Percentiles rank a stretch among this genome's conserved stretches.
phyloP scores from a whole-genome alignment of 2,329 filamentous ascomycete species.

The Lachnellula hyalina region DNA sequence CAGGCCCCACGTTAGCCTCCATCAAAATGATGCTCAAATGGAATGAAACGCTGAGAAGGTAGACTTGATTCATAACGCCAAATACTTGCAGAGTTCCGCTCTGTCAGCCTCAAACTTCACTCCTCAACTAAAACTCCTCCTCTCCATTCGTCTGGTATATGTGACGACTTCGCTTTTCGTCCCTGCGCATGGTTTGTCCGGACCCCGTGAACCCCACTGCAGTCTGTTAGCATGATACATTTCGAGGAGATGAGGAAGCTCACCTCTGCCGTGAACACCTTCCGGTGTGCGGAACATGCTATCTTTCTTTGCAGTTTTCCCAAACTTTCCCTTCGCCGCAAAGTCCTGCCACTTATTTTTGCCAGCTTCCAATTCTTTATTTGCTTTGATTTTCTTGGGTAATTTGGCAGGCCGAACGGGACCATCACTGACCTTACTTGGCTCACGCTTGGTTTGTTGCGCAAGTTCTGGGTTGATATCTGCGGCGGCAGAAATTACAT shows the following conservation, averaged over 20 bases:
- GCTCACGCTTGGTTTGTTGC: slow-evolving; percentile 57
- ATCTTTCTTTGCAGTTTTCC: slow-evolving; percentile 70
- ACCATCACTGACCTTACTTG: slow-evolving; percentile 56
- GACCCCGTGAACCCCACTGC: slow-evolving; percentile 94
- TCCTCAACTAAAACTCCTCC: slow-evolving; percentile 42
- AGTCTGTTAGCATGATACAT: slow-evolving; percentile 27
- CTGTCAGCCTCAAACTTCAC: neutral
- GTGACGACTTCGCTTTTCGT: slow-evolving; percentile 74
- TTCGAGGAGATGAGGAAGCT: slow-evolving; percentile 22
- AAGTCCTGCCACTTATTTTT: slow-evolving; percentile 97
- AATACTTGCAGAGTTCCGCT: slow-evolving; percentile 36
- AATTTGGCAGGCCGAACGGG: slow-evolving; percentile 59
- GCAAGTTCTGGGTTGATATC: slow-evolving; percentile 61
- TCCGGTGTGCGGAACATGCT: slow-evolving; percentile 97
- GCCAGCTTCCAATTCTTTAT: slow-evolving; percentile 81
- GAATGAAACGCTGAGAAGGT: slow-evolving; percentile 11
- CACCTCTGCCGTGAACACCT: slow-evolving; percentile 80
- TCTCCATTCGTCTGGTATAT: slow-evolving; percentile 77
- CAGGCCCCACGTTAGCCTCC: slow-evolving; percentile 39
- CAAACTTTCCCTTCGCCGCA: slow-evolving; percentile 68
- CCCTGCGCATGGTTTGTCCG: slow-evolving; percentile 93
- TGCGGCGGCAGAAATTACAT: slow-evolving; percentile 33
- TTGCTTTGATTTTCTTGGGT: slow-evolving; percentile 84
- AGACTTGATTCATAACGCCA: slow-evolving; percentile 29
- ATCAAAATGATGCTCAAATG: slow-evolving; percentile 23